A percentile compares a stretch with the other conserved stretches of the same genome.
Conservation (phyloP, 352 stramenopile species). For the Phytophthora nicotianae region DNA sequence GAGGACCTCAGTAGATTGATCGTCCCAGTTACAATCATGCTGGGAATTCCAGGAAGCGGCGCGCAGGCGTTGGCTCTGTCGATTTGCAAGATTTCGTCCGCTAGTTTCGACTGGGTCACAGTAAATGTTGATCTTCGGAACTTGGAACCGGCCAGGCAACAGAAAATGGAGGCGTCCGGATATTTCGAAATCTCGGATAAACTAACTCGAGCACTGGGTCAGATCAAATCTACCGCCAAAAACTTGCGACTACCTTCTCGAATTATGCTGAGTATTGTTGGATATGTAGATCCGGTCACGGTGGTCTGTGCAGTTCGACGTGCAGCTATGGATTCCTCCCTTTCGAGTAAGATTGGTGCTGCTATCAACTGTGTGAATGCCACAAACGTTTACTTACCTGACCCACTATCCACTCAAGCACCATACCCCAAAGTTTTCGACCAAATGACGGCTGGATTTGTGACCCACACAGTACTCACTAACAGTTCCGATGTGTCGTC, state of each 20-base stretch:
- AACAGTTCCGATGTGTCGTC: slow-evolving; percentile 51
- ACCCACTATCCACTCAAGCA: slow-evolving; percentile 37
- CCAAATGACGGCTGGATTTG: slow-evolving; percentile 65
- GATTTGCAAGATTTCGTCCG: slow-evolving; percentile 55
- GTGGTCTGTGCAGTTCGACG: slow-evolving; percentile 50
- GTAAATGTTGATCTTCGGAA: slow-evolving; percentile 48
- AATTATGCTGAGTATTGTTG: slow-evolving; percentile 57
- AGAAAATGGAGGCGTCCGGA: slow-evolving; percentile 33
- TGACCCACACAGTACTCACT: slow-evolving; percentile 69
- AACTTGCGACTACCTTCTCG: slow-evolving; percentile 36
- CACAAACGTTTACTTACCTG: slow-evolving; percentile 60
- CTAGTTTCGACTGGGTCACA: slow-evolving; percentile 47
- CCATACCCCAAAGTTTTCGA: slow-evolving; percentile 73
- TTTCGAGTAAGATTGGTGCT: slow-evolving; percentile 51
- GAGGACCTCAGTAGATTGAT: slow-evolving; percentile 36
- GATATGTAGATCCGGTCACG: slow-evolving; percentile 64
- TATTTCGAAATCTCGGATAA: slow-evolving; percentile 31
- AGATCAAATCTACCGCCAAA: slow-evolving; percentile 27
- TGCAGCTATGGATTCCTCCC: slow-evolving; percentile 1
- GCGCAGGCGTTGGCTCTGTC: slow-evolving; percentile 37
- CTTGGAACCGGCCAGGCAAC: slow-evolving; percentile 23
- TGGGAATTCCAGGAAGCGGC: slow-evolving; percentile 75
- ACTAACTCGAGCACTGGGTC: slow-evolving; percentile 23
- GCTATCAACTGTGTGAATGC: slow-evolving; percentile 60
- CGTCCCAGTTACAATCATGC: slow-evolving; percentile 60